phyloP scores from a whole-genome alignment of 768 basidiomycete genomes.

The Pulveroboletus sp. region DNA sequence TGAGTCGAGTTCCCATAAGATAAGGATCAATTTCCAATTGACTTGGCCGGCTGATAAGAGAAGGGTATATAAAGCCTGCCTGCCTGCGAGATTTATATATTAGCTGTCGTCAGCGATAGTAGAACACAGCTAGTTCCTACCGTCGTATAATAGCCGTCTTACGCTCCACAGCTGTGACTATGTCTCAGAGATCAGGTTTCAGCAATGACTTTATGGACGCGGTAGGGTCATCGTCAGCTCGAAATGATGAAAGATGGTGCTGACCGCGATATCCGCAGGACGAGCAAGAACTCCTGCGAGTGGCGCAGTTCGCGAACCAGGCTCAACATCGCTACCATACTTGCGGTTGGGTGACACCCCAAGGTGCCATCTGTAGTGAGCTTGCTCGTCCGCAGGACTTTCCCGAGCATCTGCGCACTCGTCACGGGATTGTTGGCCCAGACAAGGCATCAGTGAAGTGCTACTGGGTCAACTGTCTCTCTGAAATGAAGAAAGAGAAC shows the following conservation, averaged over 20 bases:
- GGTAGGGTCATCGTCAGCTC: conserved; percentile 3
- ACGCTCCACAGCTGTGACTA: background rate
- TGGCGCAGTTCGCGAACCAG: background rate
- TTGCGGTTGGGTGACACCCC: conserved; percentile 15
- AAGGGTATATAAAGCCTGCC: too few species aligned
- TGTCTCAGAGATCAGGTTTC: background rate
- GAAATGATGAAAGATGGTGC: background rate
- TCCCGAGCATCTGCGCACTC: conserved; percentile 19
- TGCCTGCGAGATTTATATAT: too few species aligned
- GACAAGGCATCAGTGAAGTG: conserved; percentile 10
- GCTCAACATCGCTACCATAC: conserved; percentile 6
- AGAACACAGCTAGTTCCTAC: background rate
- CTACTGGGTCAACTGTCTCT: conserved; percentile 16
- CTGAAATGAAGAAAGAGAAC: conserved; percentile 26
- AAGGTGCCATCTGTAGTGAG: background rate
- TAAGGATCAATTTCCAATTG: too few species aligned
- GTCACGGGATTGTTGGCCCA: conserved; percentile 18
- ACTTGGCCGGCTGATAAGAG: too few species aligned
- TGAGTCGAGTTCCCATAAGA: too few species aligned
- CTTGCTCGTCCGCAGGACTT: conserved; percentile 6
- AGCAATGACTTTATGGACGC: conserved; percentile 7
- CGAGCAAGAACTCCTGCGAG: background rate
- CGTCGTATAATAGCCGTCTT: background rate
- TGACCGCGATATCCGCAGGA: conserved; percentile 13
- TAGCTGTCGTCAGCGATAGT: too few species aligned